phyloP scores from a whole-genome alignment of 805 yeast species.

The Kluyveromyces lactis region DNA sequence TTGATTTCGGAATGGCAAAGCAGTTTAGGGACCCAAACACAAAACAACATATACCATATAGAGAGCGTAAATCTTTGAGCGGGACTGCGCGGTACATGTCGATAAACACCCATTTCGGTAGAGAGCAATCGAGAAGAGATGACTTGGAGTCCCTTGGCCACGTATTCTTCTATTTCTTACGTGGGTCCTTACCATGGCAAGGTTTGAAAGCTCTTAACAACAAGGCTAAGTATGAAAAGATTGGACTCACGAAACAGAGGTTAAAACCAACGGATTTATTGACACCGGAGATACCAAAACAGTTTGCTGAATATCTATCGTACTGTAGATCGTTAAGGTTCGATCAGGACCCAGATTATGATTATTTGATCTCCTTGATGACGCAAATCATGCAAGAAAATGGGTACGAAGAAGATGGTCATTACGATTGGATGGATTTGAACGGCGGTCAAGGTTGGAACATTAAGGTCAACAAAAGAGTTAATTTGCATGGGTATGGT shows the following conservation, averaged over 20 bases:
- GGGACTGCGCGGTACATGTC: slow-evolving; percentile 88
- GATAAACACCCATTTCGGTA: slow-evolving; percentile 77
- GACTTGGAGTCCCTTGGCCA: slow-evolving; percentile 78
- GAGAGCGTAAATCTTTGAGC: slow-evolving; percentile 70
- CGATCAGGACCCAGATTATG: slow-evolving; percentile 76
- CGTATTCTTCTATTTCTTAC: slow-evolving; percentile 68
- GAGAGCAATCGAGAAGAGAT: slow-evolving; percentile 78
- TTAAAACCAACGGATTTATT: slow-evolving; percentile 52
- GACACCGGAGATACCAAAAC: slow-evolving; percentile 58
- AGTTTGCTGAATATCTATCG: slow-evolving; percentile 65
- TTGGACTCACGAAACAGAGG: slow-evolving; percentile 71
- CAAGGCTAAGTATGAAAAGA: slow-evolving; percentile 73
- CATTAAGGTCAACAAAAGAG: slow-evolving; percentile 63
- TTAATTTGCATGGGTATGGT: slow-evolving; percentile 77
- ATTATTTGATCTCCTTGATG: slow-evolving; percentile 53
- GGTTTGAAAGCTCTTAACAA: slow-evolving; percentile 86
- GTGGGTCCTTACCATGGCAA: slow-evolving; percentile 84
- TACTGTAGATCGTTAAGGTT: slow-evolving; percentile 62
- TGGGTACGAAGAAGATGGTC: slow-evolving; percentile 55
- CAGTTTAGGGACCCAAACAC: slow-evolving; percentile 76
- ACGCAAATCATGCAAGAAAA: slow-evolving; percentile 48
- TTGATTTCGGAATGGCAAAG: slow-evolving; percentile 84
- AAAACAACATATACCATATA: slow-evolving; percentile 72
- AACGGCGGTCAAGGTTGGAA: slow-evolving; percentile 82
- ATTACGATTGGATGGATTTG: slow-evolving; percentile 74